These are phyloP conservation scores for Orychophragmus violaceus DNA, from an alignment of 345 rosid genomes.

Conservation along the genomic window DNA sequence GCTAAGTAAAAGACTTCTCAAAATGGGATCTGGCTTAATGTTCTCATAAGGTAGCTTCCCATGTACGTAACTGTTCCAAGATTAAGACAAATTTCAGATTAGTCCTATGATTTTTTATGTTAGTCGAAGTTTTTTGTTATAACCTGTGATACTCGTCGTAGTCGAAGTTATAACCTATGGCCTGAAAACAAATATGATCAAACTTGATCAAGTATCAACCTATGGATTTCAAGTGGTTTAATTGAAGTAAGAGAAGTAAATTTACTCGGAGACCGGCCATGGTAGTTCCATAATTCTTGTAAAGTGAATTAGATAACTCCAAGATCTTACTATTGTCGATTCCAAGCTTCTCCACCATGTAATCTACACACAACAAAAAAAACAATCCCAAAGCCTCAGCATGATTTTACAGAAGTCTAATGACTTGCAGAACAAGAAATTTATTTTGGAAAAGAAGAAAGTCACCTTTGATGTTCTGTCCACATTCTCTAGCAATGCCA, in stretches of 20 bases:
- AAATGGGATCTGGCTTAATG: constrained; percentile 65
- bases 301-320: constrained; percentile 52
- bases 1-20: constrained; percentile 59
- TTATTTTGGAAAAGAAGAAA: not conserved
- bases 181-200: constrained; percentile 7
- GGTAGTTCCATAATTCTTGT: constrained; percentile 83
- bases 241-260: not conserved
- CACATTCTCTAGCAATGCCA: constrained; percentile 41
- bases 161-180: constrained; percentile 65
- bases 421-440: constrained; percentile 5
- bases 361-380: constrained; percentile 33
- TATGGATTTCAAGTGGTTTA: not conserved
- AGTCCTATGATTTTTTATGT: not conserved
- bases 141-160: constrained; percentile 77
- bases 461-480: constrained; percentile 51
- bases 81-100: not conserved
- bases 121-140: not conserved
- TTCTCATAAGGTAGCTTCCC: constrained; percentile 74
- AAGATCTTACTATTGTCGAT: constrained; percentile 44
- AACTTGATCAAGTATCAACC: not conserved
- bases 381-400: not conserved
- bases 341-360: constrained; percentile 66
- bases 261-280: constrained; percentile 89
- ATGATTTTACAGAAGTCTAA: not conserved
- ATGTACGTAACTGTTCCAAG: constrained; percentile 48